phyloP scores from a whole-genome alignment of 2,329 filamentous ascomycete species.

The Pseudogymnoascus sp. region DNA sequence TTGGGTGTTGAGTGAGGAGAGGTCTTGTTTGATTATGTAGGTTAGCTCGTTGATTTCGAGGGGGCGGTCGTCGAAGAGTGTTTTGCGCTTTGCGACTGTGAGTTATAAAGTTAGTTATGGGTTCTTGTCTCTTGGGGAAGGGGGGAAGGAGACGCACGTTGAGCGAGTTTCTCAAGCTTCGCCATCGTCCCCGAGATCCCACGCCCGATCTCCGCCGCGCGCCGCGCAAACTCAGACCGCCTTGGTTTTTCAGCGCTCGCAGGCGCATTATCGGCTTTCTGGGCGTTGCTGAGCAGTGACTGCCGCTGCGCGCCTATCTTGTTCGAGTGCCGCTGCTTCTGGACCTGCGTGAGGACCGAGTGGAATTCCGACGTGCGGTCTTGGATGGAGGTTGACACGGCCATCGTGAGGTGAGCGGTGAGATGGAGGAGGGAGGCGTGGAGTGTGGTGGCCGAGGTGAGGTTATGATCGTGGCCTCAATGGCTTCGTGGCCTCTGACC shows the following conservation, averaged over 20 bases:
- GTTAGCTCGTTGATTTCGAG: slow-evolving; percentile 97
- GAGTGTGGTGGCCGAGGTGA: neutral
- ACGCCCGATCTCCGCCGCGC: slow-evolving; percentile 83
- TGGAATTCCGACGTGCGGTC: slow-evolving; percentile 95
- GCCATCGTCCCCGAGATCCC: slow-evolving; percentile 89
- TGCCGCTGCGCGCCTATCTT: slow-evolving; percentile 75
- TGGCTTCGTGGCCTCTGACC: neutral
- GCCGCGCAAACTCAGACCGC: slow-evolving; percentile 86
- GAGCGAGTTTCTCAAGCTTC: slow-evolving; percentile 87
- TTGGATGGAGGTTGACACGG: slow-evolving; percentile 67
- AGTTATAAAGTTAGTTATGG: neutral
- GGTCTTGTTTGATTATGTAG: slow-evolving; percentile 95
- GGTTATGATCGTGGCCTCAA: neutral
- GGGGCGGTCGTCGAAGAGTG: slow-evolving; percentile 91
- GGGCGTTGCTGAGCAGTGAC: slow-evolving; percentile 66
- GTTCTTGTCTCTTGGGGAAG: neutral
- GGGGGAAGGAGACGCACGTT: slow-evolving; percentile 45
- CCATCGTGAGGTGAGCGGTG: slow-evolving; percentile 39
- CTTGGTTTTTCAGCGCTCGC: slow-evolving; percentile 40
- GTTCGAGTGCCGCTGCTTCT: slow-evolving; percentile 66
- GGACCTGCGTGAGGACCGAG: slow-evolving; percentile 78
- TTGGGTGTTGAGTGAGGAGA: slow-evolving; percentile 76
- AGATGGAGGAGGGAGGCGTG: neutral
- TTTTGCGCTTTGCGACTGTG: slow-evolving; percentile 85
- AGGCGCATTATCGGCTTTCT: slow-evolving; percentile 55